Evolutionary conservation across 495 filamentous ascomycete genomes (phyloP).

Genomic region (Talaromyces thailandensis): DNA sequence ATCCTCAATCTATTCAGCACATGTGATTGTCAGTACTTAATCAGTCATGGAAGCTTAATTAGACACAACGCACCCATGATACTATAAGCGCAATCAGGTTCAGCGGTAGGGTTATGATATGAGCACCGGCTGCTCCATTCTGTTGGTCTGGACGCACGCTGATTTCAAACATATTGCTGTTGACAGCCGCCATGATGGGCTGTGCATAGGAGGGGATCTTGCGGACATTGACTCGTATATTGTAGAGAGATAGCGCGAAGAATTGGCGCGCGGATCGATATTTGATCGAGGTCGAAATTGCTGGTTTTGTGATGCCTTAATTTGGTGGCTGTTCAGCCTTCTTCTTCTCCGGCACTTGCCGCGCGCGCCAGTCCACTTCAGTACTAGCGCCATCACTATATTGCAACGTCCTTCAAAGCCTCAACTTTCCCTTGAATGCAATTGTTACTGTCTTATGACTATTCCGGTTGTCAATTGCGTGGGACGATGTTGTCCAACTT

Average conservation of each 20-base stretch:
- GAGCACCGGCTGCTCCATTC: constrained; percentile 12
- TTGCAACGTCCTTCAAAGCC: not conserved
- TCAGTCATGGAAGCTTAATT: constrained; percentile 6
- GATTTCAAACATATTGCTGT: constrained; percentile 39
- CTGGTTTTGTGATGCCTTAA: not conserved
- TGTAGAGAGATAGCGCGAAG: not conserved
- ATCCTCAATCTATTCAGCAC: constrained; percentile 37
- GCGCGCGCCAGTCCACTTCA: not conserved
- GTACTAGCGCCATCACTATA: not conserved
- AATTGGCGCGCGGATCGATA: not conserved
- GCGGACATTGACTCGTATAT: not conserved
- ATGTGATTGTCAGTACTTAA: not conserved
- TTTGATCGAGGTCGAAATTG: not conserved
- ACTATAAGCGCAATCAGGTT: constrained; percentile 51
- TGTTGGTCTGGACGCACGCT: constrained; percentile 25
- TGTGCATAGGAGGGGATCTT: not conserved
- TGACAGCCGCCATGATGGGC: constrained; percentile 8
- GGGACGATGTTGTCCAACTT: no score
- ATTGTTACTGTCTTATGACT: no score
- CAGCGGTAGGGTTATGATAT: constrained; percentile 42
- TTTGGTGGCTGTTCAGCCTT: not conserved
- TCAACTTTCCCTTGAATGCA: not conserved
- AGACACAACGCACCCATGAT: constrained; percentile 30
- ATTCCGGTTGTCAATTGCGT: not conserved
- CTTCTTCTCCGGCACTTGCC: not conserved